Evolutionary conservation across 495 filamentous ascomycete genomes (phyloP).

Genomic region (Penicillium coprophilum): DNA sequence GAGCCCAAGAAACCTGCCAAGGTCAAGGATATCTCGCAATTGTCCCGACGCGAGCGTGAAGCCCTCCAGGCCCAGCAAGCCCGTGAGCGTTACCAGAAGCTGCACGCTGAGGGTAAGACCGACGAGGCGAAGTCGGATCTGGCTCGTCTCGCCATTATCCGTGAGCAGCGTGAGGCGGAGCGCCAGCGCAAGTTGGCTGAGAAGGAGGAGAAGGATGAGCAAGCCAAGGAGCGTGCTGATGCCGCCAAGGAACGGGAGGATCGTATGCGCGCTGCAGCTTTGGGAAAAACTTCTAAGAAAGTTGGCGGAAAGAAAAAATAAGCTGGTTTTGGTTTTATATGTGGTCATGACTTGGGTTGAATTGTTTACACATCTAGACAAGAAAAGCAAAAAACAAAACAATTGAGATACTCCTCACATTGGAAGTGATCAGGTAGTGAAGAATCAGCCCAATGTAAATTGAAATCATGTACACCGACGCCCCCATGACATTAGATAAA

Average conservation of each 20-base stretch:
- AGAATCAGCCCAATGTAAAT: not conserved
- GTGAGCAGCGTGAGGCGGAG: constrained; percentile 84
- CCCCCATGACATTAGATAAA: constrained; percentile 10
- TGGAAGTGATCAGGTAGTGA: not conserved
- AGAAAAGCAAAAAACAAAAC: not conserved
- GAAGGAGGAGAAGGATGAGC: constrained; percentile 69
- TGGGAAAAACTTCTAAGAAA: constrained; percentile 34
- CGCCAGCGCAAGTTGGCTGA: constrained; percentile 76
- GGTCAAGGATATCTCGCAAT: constrained; percentile 47
- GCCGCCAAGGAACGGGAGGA: constrained; percentile 37
- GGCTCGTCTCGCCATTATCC: constrained; percentile 74
- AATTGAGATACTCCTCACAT: constrained; percentile 6
- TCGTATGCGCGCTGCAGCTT: constrained; percentile 32
- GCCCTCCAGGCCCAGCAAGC: constrained; percentile 83
- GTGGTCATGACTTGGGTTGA: constrained; percentile 8
- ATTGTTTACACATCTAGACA: constrained; percentile 2
- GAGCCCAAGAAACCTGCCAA: constrained; percentile 35
- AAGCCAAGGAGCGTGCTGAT: constrained; percentile 48
- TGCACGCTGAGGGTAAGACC: constrained; percentile 95
- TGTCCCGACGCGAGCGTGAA: constrained; percentile 83
- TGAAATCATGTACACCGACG: constrained; percentile 25
- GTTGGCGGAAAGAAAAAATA: constrained; percentile 44
- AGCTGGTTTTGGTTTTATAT: constrained; percentile 4
- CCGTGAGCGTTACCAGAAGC: constrained; percentile 86
- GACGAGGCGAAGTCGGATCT: constrained; percentile 94